A percentile compares a stretch with the other conserved stretches of the same genome.
These are phyloP conservation scores for Pyropia yezoensis DNA, from an alignment of 23 red algal species.

Conservation along the genomic window DNA sequence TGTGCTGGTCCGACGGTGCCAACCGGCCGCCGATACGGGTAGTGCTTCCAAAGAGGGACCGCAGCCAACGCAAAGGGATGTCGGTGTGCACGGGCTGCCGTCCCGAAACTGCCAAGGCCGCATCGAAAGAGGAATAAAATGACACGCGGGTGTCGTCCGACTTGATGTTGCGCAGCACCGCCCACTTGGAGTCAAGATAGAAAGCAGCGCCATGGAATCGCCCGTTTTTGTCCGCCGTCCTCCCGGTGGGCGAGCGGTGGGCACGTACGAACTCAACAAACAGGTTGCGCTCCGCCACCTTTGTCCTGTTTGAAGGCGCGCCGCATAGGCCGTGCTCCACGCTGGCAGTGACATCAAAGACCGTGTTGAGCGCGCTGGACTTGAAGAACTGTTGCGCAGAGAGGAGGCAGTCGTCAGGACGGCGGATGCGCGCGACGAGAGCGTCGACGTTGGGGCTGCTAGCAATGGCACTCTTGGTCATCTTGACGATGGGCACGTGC, in stretches of 20 bases:
- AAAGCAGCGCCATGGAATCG: neutral
- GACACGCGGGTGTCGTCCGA: neutral
- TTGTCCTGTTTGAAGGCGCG: no score
- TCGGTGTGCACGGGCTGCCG: neutral
- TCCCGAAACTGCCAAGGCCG: neutral
- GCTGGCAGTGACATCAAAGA: no score
- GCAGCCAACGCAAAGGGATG: neutral
- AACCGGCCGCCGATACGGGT: neutral
- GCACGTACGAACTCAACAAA: no score
- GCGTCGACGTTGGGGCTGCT: no score
- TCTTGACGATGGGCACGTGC: no score
- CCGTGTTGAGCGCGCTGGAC: no score
- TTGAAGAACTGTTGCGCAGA: no score
- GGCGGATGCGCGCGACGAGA: no score
- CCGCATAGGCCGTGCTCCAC: no score
- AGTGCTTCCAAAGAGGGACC: neutral
- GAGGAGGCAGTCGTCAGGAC: no score
- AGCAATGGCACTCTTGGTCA: no score
- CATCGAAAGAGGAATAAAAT: neutral
- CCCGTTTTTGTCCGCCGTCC: neutral
- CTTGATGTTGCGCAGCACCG: neutral
- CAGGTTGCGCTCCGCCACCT: no score
- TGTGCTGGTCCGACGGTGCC: neutral
- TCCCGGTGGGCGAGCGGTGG: neutral
- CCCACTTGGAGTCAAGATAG: neutral